A percentile compares a stretch with the other conserved stretches of the same genome.
phyloP scores from a whole-genome alignment of 371 early-diverging fungal species.

The Mucor irregularis region DNA sequence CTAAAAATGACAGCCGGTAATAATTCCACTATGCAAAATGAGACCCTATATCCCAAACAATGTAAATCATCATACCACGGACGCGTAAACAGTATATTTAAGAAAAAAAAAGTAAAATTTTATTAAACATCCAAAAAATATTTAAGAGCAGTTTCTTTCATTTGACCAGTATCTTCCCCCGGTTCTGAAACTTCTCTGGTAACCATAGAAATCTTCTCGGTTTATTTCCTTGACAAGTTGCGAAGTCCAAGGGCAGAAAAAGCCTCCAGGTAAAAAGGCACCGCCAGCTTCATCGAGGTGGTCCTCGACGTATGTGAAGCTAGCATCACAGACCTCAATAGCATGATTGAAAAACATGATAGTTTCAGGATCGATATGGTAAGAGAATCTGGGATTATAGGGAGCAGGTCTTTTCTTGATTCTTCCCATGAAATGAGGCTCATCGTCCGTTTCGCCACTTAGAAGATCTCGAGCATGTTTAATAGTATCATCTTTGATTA shows the following conservation, averaged over 20 bases:
- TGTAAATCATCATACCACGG: too few relatives aligned
- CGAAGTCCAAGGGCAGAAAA: neutral
- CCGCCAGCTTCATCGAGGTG: conserved; percentile 2
- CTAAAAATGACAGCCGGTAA: too few relatives aligned
- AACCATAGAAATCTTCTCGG: too few relatives aligned
- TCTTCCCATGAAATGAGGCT: neutral
- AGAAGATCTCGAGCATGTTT: neutral
- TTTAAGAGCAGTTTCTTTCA: too few relatives aligned
- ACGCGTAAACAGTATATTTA: too few relatives aligned
- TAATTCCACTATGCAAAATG: too few relatives aligned
- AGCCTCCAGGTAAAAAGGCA: conserved; percentile 3
- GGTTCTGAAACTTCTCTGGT: too few relatives aligned
- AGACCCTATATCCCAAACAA: too few relatives aligned
- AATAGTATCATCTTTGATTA: neutral
- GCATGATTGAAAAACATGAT: neutral
- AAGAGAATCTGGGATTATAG: neutral
- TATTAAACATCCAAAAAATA: too few relatives aligned
- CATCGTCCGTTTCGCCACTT: neutral
- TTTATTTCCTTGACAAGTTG: neutral
- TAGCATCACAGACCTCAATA: conserved; percentile 6
- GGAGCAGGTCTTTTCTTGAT: neutral
- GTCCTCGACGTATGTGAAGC: neutral
- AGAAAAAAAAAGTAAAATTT: too few relatives aligned
- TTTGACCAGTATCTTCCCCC: too few relatives aligned
- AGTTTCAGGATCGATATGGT: neutral